Evolutionary conservation across 2,329 filamentous ascomycete species (phyloP).

Genomic region (Pyrenochaeta sp.): DNA sequence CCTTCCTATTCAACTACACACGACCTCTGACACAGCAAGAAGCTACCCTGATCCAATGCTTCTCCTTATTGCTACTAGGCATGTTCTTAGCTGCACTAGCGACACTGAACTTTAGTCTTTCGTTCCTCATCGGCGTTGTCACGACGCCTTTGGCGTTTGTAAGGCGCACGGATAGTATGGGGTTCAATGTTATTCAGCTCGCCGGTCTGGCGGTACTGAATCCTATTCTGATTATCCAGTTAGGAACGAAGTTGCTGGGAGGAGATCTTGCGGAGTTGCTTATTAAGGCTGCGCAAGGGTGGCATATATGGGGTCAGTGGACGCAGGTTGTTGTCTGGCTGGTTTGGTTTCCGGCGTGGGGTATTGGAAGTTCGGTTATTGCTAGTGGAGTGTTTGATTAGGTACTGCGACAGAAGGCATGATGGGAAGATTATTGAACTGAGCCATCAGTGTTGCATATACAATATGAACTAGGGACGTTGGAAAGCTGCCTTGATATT

Average conservation of each 20-base stretch:
- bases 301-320: conserved; percentile 89
- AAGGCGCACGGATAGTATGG: conserved; percentile 33
- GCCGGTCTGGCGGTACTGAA: conserved; percentile 40
- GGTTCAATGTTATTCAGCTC: conserved; percentile 20
- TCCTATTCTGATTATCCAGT: conserved; percentile 42
- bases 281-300: conserved; percentile 80
- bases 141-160: conserved; percentile 82
- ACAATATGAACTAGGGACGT: background rate
- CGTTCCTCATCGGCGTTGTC: conserved; percentile 83
- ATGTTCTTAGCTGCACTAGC: conserved; percentile 92
- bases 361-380: conserved; percentile 61
- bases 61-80: conserved; percentile 90
- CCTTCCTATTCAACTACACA: conserved; percentile 46
- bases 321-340: conserved; percentile 91
- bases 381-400: conserved; percentile 31
- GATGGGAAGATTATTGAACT: background rate
- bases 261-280: conserved; percentile 65
- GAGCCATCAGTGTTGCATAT: background rate
- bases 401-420: background rate
- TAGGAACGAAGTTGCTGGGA: conserved; percentile 32
- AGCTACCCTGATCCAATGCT: conserved; percentile 81
- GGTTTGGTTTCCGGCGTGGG: conserved; percentile 94
- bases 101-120: conserved; percentile 93
- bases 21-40: conserved; percentile 70
- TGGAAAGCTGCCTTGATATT: background rate